Evolutionary conservation across 164 flowering plant species (phyloP).

Genomic region (Nymphaea thermarum): DNA sequence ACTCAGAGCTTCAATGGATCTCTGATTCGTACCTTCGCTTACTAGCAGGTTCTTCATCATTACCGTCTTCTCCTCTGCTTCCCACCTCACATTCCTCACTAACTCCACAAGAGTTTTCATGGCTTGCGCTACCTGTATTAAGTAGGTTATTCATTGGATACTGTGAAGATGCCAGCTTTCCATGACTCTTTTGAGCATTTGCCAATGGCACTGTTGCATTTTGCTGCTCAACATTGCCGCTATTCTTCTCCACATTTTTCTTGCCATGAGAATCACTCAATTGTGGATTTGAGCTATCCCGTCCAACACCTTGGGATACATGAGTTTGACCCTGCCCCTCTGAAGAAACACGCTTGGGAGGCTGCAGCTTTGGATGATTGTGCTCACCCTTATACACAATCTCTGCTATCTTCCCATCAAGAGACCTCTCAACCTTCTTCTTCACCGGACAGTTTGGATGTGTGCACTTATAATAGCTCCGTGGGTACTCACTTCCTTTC

Average conservation of each 20-base stretch:
- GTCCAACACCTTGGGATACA: constrained; percentile 27
- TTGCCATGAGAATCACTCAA: constrained; percentile 19
- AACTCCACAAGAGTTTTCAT: constrained; percentile 45
- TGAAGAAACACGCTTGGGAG: constrained; percentile 35
- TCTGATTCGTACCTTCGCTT: constrained; percentile 57
- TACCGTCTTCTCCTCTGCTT: constrained; percentile 33
- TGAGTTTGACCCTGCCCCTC: constrained; percentile 25
- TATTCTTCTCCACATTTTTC: constrained; percentile 27
- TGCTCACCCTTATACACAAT: constrained; percentile 95
- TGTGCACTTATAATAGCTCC: constrained; percentile 93
- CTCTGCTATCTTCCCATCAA: constrained; percentile 83
- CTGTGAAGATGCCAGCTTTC: constrained; percentile 14
- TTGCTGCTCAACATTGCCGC: constrained; percentile 26
- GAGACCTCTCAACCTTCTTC: constrained; percentile 84
- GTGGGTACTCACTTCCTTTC: constrained; percentile 88
- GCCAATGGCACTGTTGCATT: constrained; percentile 21
- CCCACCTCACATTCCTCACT: constrained; percentile 60
- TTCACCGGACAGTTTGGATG: constrained; percentile 85
- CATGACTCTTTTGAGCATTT: constrained; percentile 14
- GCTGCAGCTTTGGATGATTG: constrained; percentile 74
- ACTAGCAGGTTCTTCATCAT: constrained; percentile 40
- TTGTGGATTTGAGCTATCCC: constrained; percentile 18
- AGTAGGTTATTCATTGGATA: constrained; percentile 19
- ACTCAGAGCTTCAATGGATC: background rate
- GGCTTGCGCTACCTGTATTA: constrained; percentile 18